Evolutionary conservation across 306 rosid species (phyloP).

Genomic region (Rosa rugosa): DNA sequence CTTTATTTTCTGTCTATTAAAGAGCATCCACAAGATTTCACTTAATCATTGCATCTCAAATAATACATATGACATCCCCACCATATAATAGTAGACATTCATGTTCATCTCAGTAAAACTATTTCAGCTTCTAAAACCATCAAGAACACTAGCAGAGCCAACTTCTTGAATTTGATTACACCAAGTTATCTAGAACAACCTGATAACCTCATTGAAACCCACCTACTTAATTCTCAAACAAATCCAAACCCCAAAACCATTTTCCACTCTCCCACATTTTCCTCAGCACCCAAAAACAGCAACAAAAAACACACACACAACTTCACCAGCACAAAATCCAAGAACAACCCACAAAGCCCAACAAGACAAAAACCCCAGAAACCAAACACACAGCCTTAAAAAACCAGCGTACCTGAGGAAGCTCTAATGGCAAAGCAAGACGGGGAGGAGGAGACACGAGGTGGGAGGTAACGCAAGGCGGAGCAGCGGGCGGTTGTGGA

Average conservation of each 20-base stretch:
- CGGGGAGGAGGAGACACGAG: constrained; percentile 56
- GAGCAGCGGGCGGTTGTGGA: constrained; percentile 51
- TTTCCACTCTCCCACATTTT: constrained; percentile 14
- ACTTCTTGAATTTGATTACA: background rate
- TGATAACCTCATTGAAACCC: background rate
- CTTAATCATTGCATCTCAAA: constrained; percentile 1
- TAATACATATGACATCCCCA: background rate
- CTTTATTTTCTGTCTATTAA: background rate
- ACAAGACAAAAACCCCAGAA: background rate
- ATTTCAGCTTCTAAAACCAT: background rate
- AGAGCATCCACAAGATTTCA: background rate
- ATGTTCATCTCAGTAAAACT: background rate
- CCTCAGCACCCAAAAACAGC: constrained; percentile 4
- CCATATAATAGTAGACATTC: background rate
- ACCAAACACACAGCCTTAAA: background rate
- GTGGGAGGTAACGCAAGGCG: constrained; percentile 69
- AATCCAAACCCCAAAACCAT: background rate
- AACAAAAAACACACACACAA: background rate
- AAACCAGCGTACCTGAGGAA: constrained; percentile 43
- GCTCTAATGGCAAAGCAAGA: constrained; percentile 46
- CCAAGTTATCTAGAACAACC: background rate
- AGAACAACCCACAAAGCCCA: background rate
- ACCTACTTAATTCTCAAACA: background rate
- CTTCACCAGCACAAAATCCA: background rate
- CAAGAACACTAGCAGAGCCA: background rate